Evolutionary conservation across 1,284 basidiomycete species (phyloP).

Genomic region (Grifola frondosa): DNA sequence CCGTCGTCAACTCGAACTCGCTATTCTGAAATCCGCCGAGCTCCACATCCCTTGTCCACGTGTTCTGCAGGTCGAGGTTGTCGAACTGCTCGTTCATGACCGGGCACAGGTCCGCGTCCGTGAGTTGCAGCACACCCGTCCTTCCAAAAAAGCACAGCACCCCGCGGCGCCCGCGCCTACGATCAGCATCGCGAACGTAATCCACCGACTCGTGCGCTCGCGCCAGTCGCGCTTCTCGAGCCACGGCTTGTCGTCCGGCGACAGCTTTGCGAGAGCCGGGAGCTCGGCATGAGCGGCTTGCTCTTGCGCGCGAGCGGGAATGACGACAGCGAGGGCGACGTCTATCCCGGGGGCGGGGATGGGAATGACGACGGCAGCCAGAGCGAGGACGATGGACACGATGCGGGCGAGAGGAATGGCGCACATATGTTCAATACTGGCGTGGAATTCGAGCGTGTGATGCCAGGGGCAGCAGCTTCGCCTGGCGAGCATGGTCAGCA

Average conservation of each 20-base stretch:
- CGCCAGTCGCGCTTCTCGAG: conserved; percentile 49
- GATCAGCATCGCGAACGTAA: conserved; percentile 48
- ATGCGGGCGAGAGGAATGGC: conserved; percentile 67
- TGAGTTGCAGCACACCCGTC: conserved; percentile 39
- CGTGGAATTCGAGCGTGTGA: conserved; percentile 39
- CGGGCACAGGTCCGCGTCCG: conserved; percentile 51
- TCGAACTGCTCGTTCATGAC: conserved; percentile 73
- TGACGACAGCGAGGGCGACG: conserved; percentile 32
- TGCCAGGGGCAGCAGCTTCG: conserved; percentile 29
- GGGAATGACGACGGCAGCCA: conserved; percentile 58
- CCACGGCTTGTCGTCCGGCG: conserved; percentile 64
- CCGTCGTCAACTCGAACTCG: conserved; percentile 78
- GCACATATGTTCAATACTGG: conserved; percentile 52
- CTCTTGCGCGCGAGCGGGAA: conserved; percentile 34
- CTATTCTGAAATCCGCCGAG: conserved; percentile 80
- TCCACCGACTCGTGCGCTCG: conserved; percentile 53
- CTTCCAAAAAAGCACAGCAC: conserved; percentile 50
- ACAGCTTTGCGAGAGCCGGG: conserved; percentile 47
- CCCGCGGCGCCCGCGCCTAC: conserved; percentile 46
- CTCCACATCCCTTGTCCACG: conserved; percentile 68
- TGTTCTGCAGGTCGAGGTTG: conserved; percentile 45
- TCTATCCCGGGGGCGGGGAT: conserved; percentile 32
- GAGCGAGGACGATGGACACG: conserved; percentile 54
- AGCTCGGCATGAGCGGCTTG: conserved; percentile 48
- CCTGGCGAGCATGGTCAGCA: no score